Conservation (phyloP, 2,329 filamentous ascomycete species). For the Sporothrix inflata region DNA sequence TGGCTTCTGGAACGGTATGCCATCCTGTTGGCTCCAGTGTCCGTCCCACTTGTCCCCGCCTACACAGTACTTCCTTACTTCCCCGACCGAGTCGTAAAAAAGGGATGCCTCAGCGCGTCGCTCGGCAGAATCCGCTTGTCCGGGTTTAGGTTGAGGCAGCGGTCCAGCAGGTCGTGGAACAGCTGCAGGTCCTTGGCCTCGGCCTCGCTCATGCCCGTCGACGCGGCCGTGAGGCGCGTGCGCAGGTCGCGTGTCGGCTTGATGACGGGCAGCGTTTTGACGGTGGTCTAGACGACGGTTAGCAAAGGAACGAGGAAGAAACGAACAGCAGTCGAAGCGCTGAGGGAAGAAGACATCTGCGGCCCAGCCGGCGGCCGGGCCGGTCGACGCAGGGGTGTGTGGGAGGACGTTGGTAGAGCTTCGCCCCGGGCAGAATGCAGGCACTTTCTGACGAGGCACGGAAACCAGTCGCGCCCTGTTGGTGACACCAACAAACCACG, state of each 20-base stretch:
- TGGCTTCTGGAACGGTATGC: neutral
- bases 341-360: neutral
- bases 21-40: neutral
- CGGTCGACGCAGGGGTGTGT: neutral
- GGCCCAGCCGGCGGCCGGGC: constrained; percentile 1
- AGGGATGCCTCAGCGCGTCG: constrained; percentile 87
- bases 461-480: neutral
- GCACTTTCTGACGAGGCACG: neutral
- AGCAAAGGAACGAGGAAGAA: neutral
- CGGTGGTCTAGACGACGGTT: constrained; percentile 56
- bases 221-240: constrained; percentile 74
- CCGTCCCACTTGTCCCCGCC: neutral
- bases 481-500: neutral
- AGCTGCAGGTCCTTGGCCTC: constrained; percentile 78
- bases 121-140: constrained; percentile 86
- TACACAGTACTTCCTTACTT: neutral
- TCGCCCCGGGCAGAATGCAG: neutral
- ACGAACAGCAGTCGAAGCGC: neutral
- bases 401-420: neutral
- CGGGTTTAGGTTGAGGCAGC: constrained; percentile 85
- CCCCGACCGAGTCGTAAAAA: constrained; percentile 62
- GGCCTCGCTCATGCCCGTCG: constrained; percentile 71
- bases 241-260: constrained; percentile 84
- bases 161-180: constrained; percentile 86
- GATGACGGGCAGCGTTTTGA: constrained; percentile 68